Evolutionary conservation across 2,329 filamentous ascomycete species (phyloP), one percentile per base, ranked within the genome.

Genomic region (Alternaria gaisen): DNA sequence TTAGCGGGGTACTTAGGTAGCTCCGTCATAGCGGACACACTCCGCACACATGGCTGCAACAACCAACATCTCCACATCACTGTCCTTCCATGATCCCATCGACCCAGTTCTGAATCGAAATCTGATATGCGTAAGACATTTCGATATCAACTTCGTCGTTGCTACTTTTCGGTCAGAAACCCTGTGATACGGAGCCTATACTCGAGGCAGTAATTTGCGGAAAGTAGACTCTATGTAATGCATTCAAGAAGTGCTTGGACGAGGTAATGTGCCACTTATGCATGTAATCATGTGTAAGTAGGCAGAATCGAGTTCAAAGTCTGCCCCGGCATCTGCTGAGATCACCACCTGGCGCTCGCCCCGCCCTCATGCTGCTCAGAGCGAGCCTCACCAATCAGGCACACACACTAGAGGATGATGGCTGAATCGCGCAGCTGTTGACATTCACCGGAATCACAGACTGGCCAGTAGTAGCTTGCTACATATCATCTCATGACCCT

Each of bases 1-100:
- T 38, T 48, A 56, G 51, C 40, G 51, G 51, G 51, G 51, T 43
- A 43, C 18, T 3, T 41, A 22, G 18, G 40, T 41, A 22, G 28
- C 32, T 50, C 18, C 46, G 30, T 50, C 46, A 50, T 50, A 6
- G 20, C 22, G 22, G 14, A 52, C 18, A n/a, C 36, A 24, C 18
- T 12, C 20, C 40, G 34, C 34, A 24, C 36, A 38, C 24, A 52
- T 18, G 18, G 40, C 38, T 40, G 40, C 5, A 14, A 9, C 5
- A 41, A 12, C 18, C 10, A 14, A 12, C 40, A 6, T 22, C 38
- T 22, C 5, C 18, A 41, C 8, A 51, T 16, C 14, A 51, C 32
- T 11, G 3, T 36, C 20, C 9, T 38, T 9, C 7, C 18, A 20
- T 9, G 18, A 38, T 24, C 32, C 8, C 4, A 34, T 18, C n/a